Evolutionary conservation across 1,284 basidiomycete species (phyloP).

Genomic region (Ustilago tritici): DNA sequence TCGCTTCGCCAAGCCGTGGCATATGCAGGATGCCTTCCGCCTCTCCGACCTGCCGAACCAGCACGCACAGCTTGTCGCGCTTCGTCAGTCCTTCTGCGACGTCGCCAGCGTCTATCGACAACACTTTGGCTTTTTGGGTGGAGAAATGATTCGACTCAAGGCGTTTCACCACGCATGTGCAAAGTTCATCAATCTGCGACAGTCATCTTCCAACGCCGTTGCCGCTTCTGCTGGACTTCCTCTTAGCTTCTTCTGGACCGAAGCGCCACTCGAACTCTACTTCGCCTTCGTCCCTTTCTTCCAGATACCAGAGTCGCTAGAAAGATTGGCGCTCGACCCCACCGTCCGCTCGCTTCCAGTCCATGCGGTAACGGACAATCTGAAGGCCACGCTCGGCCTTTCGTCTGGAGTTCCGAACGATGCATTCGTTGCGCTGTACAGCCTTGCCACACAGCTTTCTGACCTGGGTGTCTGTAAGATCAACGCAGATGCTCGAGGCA

Average conservation of each 20-base stretch:
- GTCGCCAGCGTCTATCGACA: slow-evolving; percentile 44
- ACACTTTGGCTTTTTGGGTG: slow-evolving; percentile 46
- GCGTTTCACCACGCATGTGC: slow-evolving; percentile 50
- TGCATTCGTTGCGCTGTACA: slow-evolving; percentile 31
- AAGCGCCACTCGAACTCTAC: slow-evolving; percentile 48
- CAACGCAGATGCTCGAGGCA: neutral
- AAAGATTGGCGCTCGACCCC: slow-evolving; percentile 25
- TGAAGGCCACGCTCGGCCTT: slow-evolving; percentile 38
- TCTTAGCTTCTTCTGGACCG: slow-evolving; percentile 59
- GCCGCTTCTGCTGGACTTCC: slow-evolving; percentile 43
- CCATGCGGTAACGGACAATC: slow-evolving; percentile 16
- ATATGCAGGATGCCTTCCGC: slow-evolving; percentile 10
- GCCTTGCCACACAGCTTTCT: slow-evolving; percentile 41
- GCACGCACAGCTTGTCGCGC: slow-evolving; percentile 12
- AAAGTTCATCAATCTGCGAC: slow-evolving; percentile 8
- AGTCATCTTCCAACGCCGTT: neutral
- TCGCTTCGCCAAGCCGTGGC: slow-evolving; percentile 33
- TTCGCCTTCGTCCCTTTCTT: slow-evolving; percentile 27
- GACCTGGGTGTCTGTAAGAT: slow-evolving; percentile 22
- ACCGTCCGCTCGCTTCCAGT: slow-evolving; percentile 22
- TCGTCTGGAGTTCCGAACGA: slow-evolving; percentile 5
- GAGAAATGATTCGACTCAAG: slow-evolving; percentile 47
- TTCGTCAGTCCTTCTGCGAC: slow-evolving; percentile 37
- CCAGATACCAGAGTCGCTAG: slow-evolving; percentile 16
- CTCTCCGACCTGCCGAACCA: slow-evolving; percentile 24